Base-by-base conservation (phyloP, 1,139 yeast genomes). In the Arxiozyma bovina region DNA sequence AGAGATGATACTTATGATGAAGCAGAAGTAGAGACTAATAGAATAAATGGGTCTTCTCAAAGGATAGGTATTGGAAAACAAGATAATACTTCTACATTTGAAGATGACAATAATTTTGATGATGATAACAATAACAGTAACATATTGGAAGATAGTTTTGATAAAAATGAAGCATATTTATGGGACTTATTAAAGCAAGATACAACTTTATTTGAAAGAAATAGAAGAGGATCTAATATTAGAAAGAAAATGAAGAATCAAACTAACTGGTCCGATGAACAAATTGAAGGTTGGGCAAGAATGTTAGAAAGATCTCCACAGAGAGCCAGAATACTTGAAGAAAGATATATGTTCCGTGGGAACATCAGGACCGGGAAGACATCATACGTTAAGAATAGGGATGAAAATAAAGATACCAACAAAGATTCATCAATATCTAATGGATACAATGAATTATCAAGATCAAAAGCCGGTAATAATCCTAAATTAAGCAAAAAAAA, bases 221-320 rank as follows among this genome's bases (percentile, higher is more conserved):
- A 71, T 0, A 68, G 74, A 6, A 74, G 96, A 56, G 81, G 82
- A 52, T 64, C 83, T 0, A 70, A 74, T 44, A 69, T 64, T 11
- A 75, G 97, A 55, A 71, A 73, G 34, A 78, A 76, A 23, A 70
- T 89, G 63, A 80, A 77, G 60, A 65, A 69, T 18, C 72, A 73
- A 43, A 79, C 84, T 0, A 74, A 74, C 1, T 87, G 96, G 96
- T 75, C 90, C 0, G 93, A 90, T 67, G 96, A 88, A 65, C 96
- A 89, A 67, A 80, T 91, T 49, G 97, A 91, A 73, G 96, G 96
- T 0, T 91, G 97, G 97, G 85, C 86, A 1, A 73, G 86, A 57
- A 85, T 87, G 85, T 68, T 90, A 41, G 77, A 79, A 51, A 80
- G 79, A 60, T 80, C 83, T 49, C 90, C 94, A 0, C 72, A 76